Evolutionary conservation across 768 basidiomycete genomes (phyloP).

Genomic region (Trametes maxima): DNA sequence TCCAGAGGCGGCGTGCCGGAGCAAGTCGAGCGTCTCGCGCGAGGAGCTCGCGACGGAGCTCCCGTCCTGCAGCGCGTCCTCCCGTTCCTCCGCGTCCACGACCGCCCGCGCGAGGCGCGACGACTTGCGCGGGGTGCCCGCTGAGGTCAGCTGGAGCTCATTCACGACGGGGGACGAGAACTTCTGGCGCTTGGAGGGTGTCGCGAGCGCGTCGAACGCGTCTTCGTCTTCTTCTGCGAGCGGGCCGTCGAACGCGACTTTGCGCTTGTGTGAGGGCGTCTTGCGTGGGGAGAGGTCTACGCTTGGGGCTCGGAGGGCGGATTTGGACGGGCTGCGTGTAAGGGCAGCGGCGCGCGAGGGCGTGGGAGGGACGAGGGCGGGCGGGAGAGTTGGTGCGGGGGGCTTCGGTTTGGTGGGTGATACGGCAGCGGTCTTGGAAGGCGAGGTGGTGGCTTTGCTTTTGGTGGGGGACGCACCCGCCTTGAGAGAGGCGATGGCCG

Average conservation of each 20-base stretch:
- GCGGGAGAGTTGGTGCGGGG: neutral
- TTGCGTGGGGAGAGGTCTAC: conserved; percentile 21
- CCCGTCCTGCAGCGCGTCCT: neutral
- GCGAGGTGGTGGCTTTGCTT: neutral
- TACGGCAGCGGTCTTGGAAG: neutral
- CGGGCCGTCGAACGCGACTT: conserved; percentile 27
- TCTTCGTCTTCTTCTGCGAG: conserved; percentile 19
- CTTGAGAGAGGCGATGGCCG: conserved; percentile 10
- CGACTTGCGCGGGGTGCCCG: conserved; percentile 5
- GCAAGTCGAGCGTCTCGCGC: conserved; percentile 15
- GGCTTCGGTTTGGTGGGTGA: neutral
- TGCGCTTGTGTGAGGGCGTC: conserved; percentile 33
- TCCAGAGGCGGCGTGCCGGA: neutral
- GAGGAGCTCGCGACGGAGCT: conserved; percentile 16
- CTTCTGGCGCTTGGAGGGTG: conserved; percentile 30
- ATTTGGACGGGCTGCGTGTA: conserved; percentile 28
- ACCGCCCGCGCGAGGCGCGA: conserved; percentile 4
- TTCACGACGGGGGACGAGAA: conserved; percentile 20
- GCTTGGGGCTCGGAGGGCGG: conserved; percentile 19
- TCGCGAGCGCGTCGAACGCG: conserved; percentile 25
- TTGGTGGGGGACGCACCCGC: conserved; percentile 2
- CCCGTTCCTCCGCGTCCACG: neutral
- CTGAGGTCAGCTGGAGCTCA: neutral
- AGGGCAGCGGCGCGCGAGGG: conserved; percentile 5
- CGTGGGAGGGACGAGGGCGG: neutral